A percentile compares a stretch with the other conserved stretches of the same genome.
phyloP scores from a whole-genome alignment of 140 eudicot species.

The Anethum foeniculum region DNA sequence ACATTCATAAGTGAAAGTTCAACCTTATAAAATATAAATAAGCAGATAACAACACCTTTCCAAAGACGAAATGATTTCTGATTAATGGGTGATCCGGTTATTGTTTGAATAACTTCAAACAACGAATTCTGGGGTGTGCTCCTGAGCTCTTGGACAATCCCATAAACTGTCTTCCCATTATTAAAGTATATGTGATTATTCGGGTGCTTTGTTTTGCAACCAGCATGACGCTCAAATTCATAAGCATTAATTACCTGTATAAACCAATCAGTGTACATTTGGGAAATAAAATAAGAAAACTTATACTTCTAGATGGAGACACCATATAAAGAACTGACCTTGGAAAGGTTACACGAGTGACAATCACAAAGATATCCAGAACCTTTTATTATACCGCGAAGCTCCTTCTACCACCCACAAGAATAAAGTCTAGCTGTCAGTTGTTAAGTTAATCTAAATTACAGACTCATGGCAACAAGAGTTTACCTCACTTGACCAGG shows the following conservation, averaged over 20 bases:
- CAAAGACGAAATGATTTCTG: slow-evolving; percentile 73
- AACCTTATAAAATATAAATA: not conserved
- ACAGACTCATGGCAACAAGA: slow-evolving; percentile 44
- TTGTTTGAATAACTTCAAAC: slow-evolving; percentile 65
- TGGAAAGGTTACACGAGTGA: slow-evolving; percentile 51
- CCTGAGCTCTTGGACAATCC: slow-evolving; percentile 72
- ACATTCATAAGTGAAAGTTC: not conserved
- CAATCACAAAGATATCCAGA: slow-evolving; percentile 86
- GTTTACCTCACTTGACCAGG: slow-evolving; percentile 59
- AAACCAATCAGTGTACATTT: not conserved
- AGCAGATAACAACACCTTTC: slow-evolving; percentile 49
- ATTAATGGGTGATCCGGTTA: slow-evolving; percentile 72
- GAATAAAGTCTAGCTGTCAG: slow-evolving; percentile 42
- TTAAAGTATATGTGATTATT: slow-evolving; percentile 80
- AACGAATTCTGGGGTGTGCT: slow-evolving; percentile 54
- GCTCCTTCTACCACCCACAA: slow-evolving; percentile 36
- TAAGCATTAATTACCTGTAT: slow-evolving; percentile 63
- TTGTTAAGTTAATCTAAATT: slow-evolving; percentile 6
- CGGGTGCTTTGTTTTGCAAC: slow-evolving; percentile 88
- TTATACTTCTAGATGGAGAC: not conserved
- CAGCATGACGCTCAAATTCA: slow-evolving; percentile 85
- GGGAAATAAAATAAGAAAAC: not conserved
- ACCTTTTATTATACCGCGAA: slow-evolving; percentile 67
- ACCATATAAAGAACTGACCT: slow-evolving; percentile 32
- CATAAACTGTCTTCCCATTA: slow-evolving; percentile 72